These are phyloP conservation scores for Xylariaceae sp. DNA, from an alignment of 2,329 filamentous ascomycete species.

Conservation along the genomic window DNA sequence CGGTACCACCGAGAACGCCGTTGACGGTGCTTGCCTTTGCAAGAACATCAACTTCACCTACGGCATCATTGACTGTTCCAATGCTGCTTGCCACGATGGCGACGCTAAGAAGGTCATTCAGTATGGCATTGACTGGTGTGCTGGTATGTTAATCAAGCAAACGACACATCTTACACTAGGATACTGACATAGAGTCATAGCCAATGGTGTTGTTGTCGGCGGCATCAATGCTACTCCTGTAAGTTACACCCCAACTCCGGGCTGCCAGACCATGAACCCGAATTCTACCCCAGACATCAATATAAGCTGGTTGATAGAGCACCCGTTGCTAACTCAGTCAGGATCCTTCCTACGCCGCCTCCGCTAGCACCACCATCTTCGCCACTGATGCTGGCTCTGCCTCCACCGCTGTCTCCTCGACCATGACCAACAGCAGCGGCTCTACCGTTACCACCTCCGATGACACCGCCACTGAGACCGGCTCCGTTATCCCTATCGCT, in stretches of 20 bases:
- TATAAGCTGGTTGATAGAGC: no score
- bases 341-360: constrained; percentile 9
- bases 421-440: constrained; percentile 20
- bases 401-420: not conserved
- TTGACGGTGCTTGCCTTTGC: constrained; percentile 39
- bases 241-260: constrained; percentile 2
- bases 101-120: constrained; percentile 24
- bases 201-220: constrained; percentile 21
- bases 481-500: constrained; percentile 10
- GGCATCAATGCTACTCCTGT: constrained; percentile 17
- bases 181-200: constrained; percentile 16
- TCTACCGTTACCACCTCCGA: constrained; percentile 16
- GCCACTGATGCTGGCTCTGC: constrained; percentile 16
- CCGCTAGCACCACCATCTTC: constrained; percentile 17
- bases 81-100: constrained; percentile 21
- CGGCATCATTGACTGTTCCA: constrained; percentile 35
- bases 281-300: not conserved
- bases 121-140: constrained; percentile 30
- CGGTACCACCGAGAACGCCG: constrained; percentile 21
- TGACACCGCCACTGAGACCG: constrained; percentile 15
- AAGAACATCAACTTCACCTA: constrained; percentile 36
- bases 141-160: constrained; percentile 22
- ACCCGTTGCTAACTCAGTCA: constrained; percentile 11
- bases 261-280: not conserved
- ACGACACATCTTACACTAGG: not conserved